Percentiles rank a stretch among this genome's conserved stretches.
phyloP scores from a whole-genome alignment of 2,329 filamentous ascomycete species.

The Apiospora marii region DNA sequence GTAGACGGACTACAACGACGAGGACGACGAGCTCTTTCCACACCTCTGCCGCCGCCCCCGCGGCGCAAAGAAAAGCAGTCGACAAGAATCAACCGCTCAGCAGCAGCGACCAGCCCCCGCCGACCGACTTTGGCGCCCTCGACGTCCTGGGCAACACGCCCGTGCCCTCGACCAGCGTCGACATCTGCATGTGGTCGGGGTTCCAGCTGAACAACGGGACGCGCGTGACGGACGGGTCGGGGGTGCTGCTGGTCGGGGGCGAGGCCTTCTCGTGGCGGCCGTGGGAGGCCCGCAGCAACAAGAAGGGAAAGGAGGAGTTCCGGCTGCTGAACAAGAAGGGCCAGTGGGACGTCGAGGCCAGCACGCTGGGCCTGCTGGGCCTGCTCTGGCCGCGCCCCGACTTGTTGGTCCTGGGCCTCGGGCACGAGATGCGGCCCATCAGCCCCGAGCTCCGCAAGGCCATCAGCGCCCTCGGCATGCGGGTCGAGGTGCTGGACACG shows the following conservation, averaged over 20 bases:
- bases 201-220: slow-evolving; percentile 87
- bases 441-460: slow-evolving; percentile 76
- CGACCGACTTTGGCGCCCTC: slow-evolving; percentile 74
- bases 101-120: slow-evolving; percentile 40
- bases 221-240: slow-evolving; percentile 72
- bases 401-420: slow-evolving; percentile 87
- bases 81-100: neutral
- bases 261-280: slow-evolving; percentile 91
- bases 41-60: slow-evolving; percentile 27
- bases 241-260: slow-evolving; percentile 81
- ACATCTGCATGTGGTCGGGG: slow-evolving; percentile 81
- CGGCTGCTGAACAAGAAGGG: slow-evolving; percentile 76
- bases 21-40: slow-evolving; percentile 30
- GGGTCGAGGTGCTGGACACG: slow-evolving; percentile 90
- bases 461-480: slow-evolving; percentile 80
- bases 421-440: slow-evolving; percentile 76
- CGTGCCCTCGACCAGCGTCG: slow-evolving; percentile 81
- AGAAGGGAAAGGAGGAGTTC: slow-evolving; percentile 41
- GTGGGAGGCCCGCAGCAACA: slow-evolving; percentile 62
- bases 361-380: slow-evolving; percentile 78
- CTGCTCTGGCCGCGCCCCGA: slow-evolving; percentile 91
- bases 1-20: neutral
- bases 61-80: neutral
- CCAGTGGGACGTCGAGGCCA: slow-evolving; percentile 78
- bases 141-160: slow-evolving; percentile 82